Conservation (phyloP, 2,329 filamentous ascomycete species). For the Aspergillus thermomutatus region DNA sequence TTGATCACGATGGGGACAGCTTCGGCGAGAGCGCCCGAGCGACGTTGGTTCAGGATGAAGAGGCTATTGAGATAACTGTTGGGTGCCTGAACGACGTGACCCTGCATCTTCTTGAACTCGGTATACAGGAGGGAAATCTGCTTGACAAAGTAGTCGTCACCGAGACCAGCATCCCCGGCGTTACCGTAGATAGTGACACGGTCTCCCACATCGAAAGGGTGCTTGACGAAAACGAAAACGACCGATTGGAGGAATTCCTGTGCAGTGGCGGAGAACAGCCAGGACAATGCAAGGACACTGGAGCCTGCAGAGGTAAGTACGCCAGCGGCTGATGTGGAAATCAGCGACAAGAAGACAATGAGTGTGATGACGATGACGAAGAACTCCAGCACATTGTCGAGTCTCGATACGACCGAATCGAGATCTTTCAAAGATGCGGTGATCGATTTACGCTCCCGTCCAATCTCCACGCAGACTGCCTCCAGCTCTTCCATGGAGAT, state of each 20-base stretch:
- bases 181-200: constrained; percentile 89
- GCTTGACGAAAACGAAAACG: constrained; percentile 95
- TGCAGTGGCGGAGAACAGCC: constrained; percentile 88
- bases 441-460: constrained; percentile 90
- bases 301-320: constrained; percentile 88
- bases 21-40: constrained; percentile 83
- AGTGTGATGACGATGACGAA: constrained; percentile 77
- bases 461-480: constrained; percentile 88
- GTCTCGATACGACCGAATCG: constrained; percentile 86
- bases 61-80: constrained; percentile 91
- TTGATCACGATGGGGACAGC: constrained; percentile 79
- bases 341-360: constrained; percentile 82
- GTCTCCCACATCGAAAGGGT: constrained; percentile 94
- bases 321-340: constrained; percentile 85
- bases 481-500: constrained; percentile 95
- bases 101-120: constrained; percentile 98
- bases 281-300: constrained; percentile 81
- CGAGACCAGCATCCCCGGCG: constrained; percentile 70
- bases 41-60: constrained; percentile 92
- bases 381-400: constrained; percentile 85
- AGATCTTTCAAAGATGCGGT: constrained; percentile 92
- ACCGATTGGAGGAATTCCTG: constrained; percentile 93
- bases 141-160: constrained; percentile 95
- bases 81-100: constrained; percentile 90
- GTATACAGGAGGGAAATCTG: constrained; percentile 91